phyloP scores from a whole-genome alignment of 2,329 filamentous ascomycete genomes.

The Cordyceps militaris region DNA sequence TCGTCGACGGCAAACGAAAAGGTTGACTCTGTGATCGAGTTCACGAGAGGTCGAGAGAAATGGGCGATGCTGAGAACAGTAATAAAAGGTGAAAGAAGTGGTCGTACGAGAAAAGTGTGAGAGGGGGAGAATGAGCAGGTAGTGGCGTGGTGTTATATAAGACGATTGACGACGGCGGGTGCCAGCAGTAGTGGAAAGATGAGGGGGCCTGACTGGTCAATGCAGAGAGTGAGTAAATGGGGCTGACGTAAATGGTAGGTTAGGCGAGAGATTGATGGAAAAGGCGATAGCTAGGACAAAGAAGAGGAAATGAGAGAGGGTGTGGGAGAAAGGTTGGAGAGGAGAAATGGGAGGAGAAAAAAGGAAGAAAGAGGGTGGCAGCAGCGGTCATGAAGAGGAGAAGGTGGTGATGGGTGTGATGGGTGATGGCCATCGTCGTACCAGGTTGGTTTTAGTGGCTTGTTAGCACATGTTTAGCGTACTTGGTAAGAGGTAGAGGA shows the following conservation, averaged over 20 bases:
- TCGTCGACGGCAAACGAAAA: neutral
- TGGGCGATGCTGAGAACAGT: neutral
- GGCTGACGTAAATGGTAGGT: neutral
- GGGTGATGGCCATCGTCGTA: neutral
- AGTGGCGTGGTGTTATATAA: slow-evolving; percentile 5
- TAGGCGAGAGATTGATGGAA: neutral
- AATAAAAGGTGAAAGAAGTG: neutral
- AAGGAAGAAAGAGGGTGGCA: neutral
- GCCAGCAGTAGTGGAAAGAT: slow-evolving; percentile 1
- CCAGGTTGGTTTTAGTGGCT: neutral
- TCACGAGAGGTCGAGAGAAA: neutral
- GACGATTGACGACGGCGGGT: neutral
- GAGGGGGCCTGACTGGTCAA: slow-evolving; percentile 1
- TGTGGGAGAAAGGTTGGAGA: neutral
- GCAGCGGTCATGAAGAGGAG: neutral
- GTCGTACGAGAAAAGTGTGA: neutral
- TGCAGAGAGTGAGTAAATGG: neutral
- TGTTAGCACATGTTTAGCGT: neutral
- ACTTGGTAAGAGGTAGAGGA: neutral
- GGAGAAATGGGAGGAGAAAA: neutral
- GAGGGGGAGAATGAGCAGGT: neutral
- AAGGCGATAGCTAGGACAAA: neutral
- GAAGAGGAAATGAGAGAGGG: neutral
- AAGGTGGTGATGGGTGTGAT: neutral
- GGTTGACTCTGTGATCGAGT: neutral